Conservation (phyloP, 768 basidiomycete species). For the Naganishia vishniacii region DNA sequence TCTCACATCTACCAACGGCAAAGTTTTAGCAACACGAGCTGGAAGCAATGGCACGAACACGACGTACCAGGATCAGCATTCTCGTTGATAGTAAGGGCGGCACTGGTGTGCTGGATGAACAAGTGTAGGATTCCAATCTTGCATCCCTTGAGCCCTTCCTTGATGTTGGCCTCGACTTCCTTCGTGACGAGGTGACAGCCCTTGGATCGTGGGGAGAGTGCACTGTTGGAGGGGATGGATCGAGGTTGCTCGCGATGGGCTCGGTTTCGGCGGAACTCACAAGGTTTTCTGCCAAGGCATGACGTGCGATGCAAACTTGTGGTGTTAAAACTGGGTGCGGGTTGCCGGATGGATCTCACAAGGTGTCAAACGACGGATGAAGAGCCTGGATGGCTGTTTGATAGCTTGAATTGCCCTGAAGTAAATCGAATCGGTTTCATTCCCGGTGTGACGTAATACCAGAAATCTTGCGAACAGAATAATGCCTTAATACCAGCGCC, state of each 20-base stretch:
- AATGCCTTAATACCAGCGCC: no score
- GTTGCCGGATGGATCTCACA: no score
- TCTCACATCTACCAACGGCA: slow-evolving; percentile 35
- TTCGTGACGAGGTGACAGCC: slow-evolving; percentile 76
- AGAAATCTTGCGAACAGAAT: no score
- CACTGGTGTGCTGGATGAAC: slow-evolving; percentile 60
- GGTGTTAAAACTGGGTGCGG: no score
- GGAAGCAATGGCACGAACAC: no score
- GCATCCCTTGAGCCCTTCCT: slow-evolving; percentile 63
- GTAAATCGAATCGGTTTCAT: no score
- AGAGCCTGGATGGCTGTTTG: no score
- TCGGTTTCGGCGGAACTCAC: slow-evolving; percentile 31
- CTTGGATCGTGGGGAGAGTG: slow-evolving; percentile 43
- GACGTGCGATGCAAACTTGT: background rate
- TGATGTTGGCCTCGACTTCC: slow-evolving; percentile 63
- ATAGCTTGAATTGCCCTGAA: no score
- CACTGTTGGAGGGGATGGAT: slow-evolving; percentile 25
- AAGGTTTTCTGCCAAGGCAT: slow-evolving; percentile 94
- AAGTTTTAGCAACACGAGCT: slow-evolving; percentile 9
- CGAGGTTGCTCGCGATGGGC: background rate
- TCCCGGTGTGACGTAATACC: no score
- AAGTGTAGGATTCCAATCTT: slow-evolving; percentile 83
- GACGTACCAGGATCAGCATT: slow-evolving; percentile 71
- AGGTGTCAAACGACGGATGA: no score
- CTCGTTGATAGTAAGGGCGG: slow-evolving; percentile 67